phyloP scores from a whole-genome alignment of 169 alveolate genomes.

The Babesia bigemina region DNA sequence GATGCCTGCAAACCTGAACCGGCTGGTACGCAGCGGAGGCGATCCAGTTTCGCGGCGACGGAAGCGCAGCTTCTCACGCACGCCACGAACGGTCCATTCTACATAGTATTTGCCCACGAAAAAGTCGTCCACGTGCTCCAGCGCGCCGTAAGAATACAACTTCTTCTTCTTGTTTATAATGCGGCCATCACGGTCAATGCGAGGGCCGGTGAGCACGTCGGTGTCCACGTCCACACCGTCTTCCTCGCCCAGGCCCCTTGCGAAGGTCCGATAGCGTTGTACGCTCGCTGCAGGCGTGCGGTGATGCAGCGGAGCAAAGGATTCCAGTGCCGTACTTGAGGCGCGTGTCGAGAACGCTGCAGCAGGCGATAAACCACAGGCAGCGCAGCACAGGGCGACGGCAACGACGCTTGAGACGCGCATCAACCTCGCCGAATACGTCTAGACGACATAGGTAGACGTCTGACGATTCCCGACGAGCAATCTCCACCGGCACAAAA shows the following conservation, averaged over 20 bases:
- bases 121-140: conserved; percentile 64
- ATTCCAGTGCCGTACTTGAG: background rate
- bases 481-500: no score
- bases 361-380: background rate
- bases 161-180: conserved; percentile 57
- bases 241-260: background rate
- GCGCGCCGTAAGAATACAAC: conserved; percentile 57
- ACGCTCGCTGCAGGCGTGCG: background rate
- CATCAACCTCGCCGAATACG: background rate
- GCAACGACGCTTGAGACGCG: background rate
- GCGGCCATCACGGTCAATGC: conserved; percentile 47
- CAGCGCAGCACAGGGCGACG: conserved; percentile 9
- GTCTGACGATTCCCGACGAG: no score
- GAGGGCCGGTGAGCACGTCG: conserved; percentile 39
- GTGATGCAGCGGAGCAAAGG: background rate
- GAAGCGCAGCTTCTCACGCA: conserved; percentile 58
- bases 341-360: conserved; percentile 2
- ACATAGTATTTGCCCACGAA: conserved; percentile 62
- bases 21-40: conserved; percentile 57
- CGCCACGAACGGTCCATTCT: conserved; percentile 67
- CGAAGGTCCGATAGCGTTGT: background rate
- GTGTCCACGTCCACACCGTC: background rate
- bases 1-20: conserved; percentile 67
- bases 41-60: conserved; percentile 51
- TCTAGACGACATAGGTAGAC: no score